phyloP scores from a whole-genome alignment of 306 rosid species.

The Lupinus albus region DNA sequence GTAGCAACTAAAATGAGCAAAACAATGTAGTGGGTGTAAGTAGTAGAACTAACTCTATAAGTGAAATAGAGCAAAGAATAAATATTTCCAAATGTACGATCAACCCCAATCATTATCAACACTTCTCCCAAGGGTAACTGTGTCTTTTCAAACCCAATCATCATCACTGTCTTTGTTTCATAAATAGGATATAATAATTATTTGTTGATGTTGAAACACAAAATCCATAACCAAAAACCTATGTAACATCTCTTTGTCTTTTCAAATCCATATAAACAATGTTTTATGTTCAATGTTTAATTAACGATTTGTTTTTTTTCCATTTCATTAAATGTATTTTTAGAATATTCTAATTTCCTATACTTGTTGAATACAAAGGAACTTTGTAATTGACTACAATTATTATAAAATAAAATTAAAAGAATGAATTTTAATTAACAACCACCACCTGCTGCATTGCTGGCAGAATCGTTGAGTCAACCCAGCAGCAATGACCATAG shows the following conservation, averaged over 20 bases:
- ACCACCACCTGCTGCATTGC: slow-evolving; percentile 92
- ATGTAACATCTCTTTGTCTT: slow-evolving; percentile 21
- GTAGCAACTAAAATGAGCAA: slow-evolving; percentile 44
- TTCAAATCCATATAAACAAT: background rate
- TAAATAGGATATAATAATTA: background rate
- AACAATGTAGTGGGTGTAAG: slow-evolving; percentile 54
- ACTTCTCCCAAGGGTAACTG: slow-evolving; percentile 43
- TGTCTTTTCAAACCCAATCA: slow-evolving; percentile 30
- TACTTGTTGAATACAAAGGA: no score
- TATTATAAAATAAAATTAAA: no score
- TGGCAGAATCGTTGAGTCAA: slow-evolving; percentile 99
- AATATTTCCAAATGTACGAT: slow-evolving; percentile 61
- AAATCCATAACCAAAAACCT: background rate
- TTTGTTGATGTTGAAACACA: background rate
- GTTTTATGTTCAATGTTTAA: background rate
- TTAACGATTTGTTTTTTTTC: background rate
- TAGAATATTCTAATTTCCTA: no score
- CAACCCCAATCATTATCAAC: slow-evolving; percentile 59
- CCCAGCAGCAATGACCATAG: slow-evolving; percentile 90
- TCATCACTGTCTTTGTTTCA: slow-evolving; percentile 17
- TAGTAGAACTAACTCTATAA: slow-evolving; percentile 54
- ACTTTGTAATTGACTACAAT: no score
- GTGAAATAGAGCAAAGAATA: slow-evolving; percentile 30
- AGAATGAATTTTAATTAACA: no score
- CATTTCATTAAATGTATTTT: no score